Evolutionary conservation across 768 basidiomycete species (phyloP), one percentile per base, ranked within the genome.

Genomic region (Lactifluus piperatus): DNA sequence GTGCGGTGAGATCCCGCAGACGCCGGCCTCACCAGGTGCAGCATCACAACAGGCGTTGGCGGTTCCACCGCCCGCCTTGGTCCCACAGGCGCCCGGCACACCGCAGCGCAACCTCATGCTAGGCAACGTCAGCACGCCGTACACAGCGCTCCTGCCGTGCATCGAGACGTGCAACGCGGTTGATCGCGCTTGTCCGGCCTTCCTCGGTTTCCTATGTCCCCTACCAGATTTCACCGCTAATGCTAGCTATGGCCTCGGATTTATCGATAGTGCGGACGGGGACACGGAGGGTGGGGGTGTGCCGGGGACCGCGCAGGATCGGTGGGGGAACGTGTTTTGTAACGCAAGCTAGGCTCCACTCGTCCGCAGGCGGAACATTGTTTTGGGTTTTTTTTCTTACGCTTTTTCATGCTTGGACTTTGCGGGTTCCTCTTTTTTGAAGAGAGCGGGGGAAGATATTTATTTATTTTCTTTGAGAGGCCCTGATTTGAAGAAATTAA

Each of bases 281-380:
- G 82, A 81, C 0, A 74, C 72, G 37, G 62, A 77, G 48, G 77
- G 76, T 0, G 68, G 70, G 4, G 88, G 88, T 2, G 53, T 66
- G 14, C 79, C 82, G 0, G 84, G 85, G 0, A 68, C 56, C 6
- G 74, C 80, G 26, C 81, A 84, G 67, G 88, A 91, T 69, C 69
- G 66, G 54, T 91, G 76, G 75, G 89, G 89, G 27, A 87, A 88
- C 64, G 79, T 88, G 27, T 91, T 86, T 85, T 92, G 88, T 71
- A 85, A 82, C 64, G 69, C 24, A 41, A 64, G 65, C 16, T 70
- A 50, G 10, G 34, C 8, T 30, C 5, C 5, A 30, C 30, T n/a
- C n/a, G n/a, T n/a, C n/a, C n/a, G n/a, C n/a, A n/a, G n/a, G n/a
- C n/a, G n/a, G n/a, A n/a, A n/a, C n/a, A n/a, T n/a, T n/a, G n/a